A percentile compares a stretch with the other conserved stretches of the same genome.
Conservation (phyloP, 2,329 filamentous ascomycete genomes). For the Arthrinium puccinioides region DNA sequence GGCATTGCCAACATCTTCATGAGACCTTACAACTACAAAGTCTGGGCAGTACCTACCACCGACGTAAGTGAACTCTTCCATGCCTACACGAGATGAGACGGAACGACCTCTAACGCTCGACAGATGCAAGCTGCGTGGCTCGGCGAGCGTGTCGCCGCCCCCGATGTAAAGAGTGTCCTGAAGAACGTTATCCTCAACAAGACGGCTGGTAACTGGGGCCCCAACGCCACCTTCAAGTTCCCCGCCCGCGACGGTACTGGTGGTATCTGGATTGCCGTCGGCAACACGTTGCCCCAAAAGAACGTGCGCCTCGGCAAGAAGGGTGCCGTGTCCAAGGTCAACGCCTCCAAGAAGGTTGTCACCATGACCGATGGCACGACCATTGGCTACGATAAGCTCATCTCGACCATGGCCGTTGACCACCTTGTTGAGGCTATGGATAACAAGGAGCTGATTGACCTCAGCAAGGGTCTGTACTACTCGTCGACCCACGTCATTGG, state of each 20-base stretch:
- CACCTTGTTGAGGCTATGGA: conserved; percentile 79
- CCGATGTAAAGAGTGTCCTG: conserved; percentile 88
- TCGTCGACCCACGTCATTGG: conserved; percentile 96
- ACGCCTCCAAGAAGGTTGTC: conserved; percentile 78
- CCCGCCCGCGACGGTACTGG: conserved; percentile 91
- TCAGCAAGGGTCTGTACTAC: conserved; percentile 92
- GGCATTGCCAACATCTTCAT: conserved; percentile 95
- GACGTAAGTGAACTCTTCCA: conserved; percentile 60
- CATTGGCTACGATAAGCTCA: conserved; percentile 83
- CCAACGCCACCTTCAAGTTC: conserved; percentile 97
- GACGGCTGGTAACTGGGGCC: conserved; percentile 94
- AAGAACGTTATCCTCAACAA: conserved; percentile 95
- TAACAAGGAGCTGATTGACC: conserved; percentile 72
- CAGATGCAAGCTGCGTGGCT: conserved; percentile 99
- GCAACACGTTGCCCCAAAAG: conserved; percentile 83
- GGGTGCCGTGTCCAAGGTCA: conserved; percentile 77
- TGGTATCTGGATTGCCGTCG: conserved; percentile 98
- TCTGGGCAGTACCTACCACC: conserved; percentile 96
- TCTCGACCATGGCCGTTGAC: conserved; percentile 96
- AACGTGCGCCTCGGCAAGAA: conserved; percentile 87
- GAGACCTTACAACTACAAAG: conserved; percentile 99
- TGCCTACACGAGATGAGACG: neutral
- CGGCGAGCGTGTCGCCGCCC: conserved; percentile 94
- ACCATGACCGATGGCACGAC: conserved; percentile 78
- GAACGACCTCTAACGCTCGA: neutral